Evolutionary conservation across 371 early-diverging fungal genomes (phyloP).

Genomic region (Fennellomyces sp.): DNA sequence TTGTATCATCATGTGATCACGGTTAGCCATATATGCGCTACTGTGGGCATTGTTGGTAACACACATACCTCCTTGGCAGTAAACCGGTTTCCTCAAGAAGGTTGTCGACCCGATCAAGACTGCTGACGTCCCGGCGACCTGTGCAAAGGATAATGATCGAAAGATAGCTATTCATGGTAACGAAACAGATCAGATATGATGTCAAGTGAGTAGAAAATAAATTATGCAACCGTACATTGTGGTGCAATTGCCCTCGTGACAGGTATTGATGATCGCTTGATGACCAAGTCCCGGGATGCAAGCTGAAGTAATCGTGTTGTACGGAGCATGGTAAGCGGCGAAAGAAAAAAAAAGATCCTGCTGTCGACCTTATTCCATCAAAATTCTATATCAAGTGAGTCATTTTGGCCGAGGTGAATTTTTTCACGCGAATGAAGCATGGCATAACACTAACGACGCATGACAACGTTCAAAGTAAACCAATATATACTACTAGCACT

Average conservation of each 20-base stretch:
- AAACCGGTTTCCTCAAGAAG: not conserved
- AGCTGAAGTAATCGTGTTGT: not conserved
- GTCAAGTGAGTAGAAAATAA: not conserved
- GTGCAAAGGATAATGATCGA: not conserved
- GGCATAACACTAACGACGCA: not conserved
- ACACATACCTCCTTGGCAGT: not conserved
- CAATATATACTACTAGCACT: no score
- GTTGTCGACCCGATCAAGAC: not conserved
- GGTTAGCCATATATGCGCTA: no score
- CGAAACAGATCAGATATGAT: not conserved
- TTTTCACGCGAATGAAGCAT: not conserved
- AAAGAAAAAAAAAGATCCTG: not conserved
- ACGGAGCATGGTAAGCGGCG: not conserved
- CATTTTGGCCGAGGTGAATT: not conserved
- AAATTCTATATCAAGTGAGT: not conserved
- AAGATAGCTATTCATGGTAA: not conserved
- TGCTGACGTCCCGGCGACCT: not conserved
- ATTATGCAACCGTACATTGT: not conserved
- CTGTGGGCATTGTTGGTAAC: no score
- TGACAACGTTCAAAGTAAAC: not conserved
- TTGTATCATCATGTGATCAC: slow-evolving; percentile 1
- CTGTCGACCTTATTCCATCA: no score
- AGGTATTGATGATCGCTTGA: not conserved
- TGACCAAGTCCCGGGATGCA: slow-evolving; percentile 1
- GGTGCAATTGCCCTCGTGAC: not conserved